These are phyloP conservation scores for Sapria himalayana DNA, from an alignment of 345 rosid genomes.

Conservation along the genomic window DNA sequence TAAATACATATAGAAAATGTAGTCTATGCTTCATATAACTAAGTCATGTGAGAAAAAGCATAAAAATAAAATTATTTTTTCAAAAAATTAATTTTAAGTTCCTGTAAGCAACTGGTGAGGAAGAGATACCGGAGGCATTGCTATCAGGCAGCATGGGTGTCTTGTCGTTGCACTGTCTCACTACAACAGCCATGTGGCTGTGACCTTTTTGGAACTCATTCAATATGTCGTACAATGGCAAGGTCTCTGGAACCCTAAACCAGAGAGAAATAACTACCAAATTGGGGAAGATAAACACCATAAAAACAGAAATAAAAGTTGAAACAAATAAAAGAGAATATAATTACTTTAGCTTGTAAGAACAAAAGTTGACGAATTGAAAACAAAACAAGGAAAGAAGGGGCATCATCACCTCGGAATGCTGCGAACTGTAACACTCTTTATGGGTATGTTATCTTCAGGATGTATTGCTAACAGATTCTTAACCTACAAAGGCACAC, in stretches of 20 bases:
- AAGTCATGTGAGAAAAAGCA: no score
- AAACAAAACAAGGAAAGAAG: neutral
- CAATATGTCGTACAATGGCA: slow-evolving; percentile 87
- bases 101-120: neutral
- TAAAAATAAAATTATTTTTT: no score
- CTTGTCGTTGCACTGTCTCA: slow-evolving; percentile 25
- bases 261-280: slow-evolving; percentile 4
- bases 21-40: no score
- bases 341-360: no score
- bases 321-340: no score
- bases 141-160: slow-evolving; percentile 9
- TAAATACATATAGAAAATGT: no score
- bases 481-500: slow-evolving; percentile 28
- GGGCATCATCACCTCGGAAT: slow-evolving; percentile 99
- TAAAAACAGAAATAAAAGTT: no score
- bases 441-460: slow-evolving; percentile 60
- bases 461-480: slow-evolving; percentile 71
- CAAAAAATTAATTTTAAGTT: neutral
- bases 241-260: slow-evolving; percentile 47
- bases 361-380: neutral
- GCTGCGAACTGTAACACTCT: slow-evolving; percentile 67
- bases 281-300: no score
- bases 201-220: slow-evolving; percentile 99
- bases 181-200: slow-evolving; percentile 96
- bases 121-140: slow-evolving; percentile 4